Conservation (phyloP, 73 alveolate species). For the Loxodes magnus region DNA sequence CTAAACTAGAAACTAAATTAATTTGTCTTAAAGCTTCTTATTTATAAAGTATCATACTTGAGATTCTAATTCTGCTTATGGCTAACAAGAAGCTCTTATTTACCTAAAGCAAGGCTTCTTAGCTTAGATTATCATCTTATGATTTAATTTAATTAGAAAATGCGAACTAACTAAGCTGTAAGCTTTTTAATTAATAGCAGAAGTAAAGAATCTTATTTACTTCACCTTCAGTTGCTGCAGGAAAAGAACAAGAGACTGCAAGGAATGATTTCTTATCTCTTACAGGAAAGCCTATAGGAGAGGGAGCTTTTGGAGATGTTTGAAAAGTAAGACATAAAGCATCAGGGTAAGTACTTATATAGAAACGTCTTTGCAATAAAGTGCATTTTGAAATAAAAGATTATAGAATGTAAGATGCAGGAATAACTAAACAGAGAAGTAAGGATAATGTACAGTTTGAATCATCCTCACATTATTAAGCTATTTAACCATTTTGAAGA, state of each 20-base stretch:
- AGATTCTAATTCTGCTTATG: too few relatives aligned
- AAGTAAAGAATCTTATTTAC: constrained; percentile 10
- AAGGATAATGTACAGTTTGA: constrained; percentile 78
- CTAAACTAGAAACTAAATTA: too few relatives aligned
- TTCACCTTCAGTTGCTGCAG: constrained; percentile 9
- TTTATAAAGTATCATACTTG: too few relatives aligned
- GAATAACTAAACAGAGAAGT: constrained; percentile 50
- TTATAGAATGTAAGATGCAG: constrained; percentile 23
- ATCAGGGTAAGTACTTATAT: constrained; percentile 41
- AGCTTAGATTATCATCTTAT: too few relatives aligned
- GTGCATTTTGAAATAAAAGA: constrained; percentile 49
- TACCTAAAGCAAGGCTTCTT: too few relatives aligned
- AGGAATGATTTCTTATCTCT: constrained; percentile 8
- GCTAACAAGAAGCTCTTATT: too few relatives aligned
- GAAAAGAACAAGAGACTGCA: constrained; percentile 2
- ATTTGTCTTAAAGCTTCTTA: too few relatives aligned
- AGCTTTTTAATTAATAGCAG: too few relatives aligned
- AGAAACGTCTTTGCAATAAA: constrained; percentile 50
- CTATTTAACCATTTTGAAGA: constrained; percentile 82
- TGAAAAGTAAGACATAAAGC: constrained; percentile 57
- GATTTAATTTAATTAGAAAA: too few relatives aligned
- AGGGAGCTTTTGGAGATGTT: constrained; percentile 80
- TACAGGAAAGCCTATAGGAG: constrained; percentile 24
- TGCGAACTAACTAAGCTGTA: too few relatives aligned
- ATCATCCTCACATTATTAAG: constrained; percentile 79